Base-by-base conservation (phyloP, 768 basidiomycete species). In the Hygrophorus russula region DNA sequence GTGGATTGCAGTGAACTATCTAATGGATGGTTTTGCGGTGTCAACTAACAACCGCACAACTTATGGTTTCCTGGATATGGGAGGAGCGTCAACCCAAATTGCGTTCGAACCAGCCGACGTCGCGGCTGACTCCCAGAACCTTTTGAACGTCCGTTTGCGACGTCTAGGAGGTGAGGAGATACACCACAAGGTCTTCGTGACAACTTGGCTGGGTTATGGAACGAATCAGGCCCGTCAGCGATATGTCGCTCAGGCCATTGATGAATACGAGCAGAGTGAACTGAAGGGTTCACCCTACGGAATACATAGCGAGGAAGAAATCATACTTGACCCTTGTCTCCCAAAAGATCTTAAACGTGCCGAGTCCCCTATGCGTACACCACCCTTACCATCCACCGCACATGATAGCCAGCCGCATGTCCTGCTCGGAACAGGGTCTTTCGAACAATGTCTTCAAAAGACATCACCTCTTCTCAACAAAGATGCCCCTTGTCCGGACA, bases 31-130 rank as follows among this genome's bases (percentile, higher is more conserved):
- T 1, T 99, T 99, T 56, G 69, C 68, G 6, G 70, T 71, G 8
- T 60, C 62, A 0, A 65, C 60, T 42, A 57, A 73, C 41, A 71
- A 77, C 57, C 73, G 70, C 39, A 88, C 89, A 14, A 97, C 94
- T 3, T 98, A 90, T 55, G 96, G 96, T 4, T 99, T 99, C 61
- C 69, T 99, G 51, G 96, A 99, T 59, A 99, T 98, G 96, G 96
- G 96, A 41, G 94, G 96, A 18, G 96, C 96, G 13, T 97, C 93
- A 11, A 98, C 94, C 6, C 96, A 99, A 61, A 93, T 99, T 49
- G 96, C 96, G 9, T 99, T 98, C 55, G 92, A 97, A 55, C 96
- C 96, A 0, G 73, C 73, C 34, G 59, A 66, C 5, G 80, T 78
- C 46, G 71, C 46, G 62, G 65, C 34, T 47, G 70, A 73, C 44